Evolutionary conservation across 2,329 filamentous ascomycete species (phyloP), one percentile per base, ranked within the genome.

Genomic region (Furcasterigmium sp.): DNA sequence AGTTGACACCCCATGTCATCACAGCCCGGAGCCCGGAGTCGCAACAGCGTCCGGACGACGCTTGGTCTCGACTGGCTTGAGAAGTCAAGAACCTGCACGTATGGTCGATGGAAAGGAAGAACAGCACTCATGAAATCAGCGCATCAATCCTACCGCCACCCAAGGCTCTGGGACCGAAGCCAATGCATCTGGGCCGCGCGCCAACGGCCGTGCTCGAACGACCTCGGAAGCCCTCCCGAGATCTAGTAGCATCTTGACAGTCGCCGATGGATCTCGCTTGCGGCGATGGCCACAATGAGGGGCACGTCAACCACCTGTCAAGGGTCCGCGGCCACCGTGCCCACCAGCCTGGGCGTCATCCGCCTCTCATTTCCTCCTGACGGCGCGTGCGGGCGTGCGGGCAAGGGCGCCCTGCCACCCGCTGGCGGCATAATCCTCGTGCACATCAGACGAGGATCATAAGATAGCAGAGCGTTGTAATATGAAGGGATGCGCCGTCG

Each of bases 371-470:
- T 34, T 35, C 32, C 11, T 20, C 23, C 38, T 40, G 38, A n/a
- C 26, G 38, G 21, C 26, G 18, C 13, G 38, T 9, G 26, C 26
- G 18, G 21, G 38, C 38, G 32, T 15, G 38, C 23, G 29, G n/a
- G 29, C 29, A n/a, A n/a, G 11, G 29, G 29, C 29, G n/a, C 15
- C n/a, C n/a, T 15, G 14, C 32, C 18, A 11, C 15, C 32, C 18
- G 32, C 32, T 17, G n/a, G 32, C 14, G 32, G 32, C 15, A 35
- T 15, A 35, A 35, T 35, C 32, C 38, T 30, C 38, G 38, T 28
- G 38, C 17, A 14, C 38, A 40, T 40, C 38, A 40, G 28, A 40
- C 28, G 38, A 40, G 38, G 38, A 40, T 40, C 38, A 40, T 40
- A 40, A 32, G 38, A 40, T 29, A 21, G 19, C 18, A 15, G 38